These are phyloP conservation scores for Trametes hirsuta DNA, from an alignment of 1,284 basidiomycete species.

Conservation along the genomic window DNA sequence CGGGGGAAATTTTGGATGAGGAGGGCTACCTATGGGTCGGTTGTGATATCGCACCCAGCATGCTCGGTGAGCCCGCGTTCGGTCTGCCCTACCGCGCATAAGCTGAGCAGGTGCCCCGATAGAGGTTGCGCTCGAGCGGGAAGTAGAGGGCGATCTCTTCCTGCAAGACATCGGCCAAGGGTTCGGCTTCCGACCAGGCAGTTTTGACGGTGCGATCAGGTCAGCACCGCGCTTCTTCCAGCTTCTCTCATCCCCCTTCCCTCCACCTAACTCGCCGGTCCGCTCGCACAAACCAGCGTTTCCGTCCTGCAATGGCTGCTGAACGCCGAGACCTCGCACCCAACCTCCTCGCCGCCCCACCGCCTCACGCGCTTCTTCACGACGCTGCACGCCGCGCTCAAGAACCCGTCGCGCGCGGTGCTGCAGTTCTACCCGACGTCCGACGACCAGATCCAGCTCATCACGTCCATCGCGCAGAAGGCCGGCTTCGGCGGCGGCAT, in stretches of 20 bases:
- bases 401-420: constrained; percentile 91
- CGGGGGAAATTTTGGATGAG: constrained; percentile 95
- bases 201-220: constrained; percentile 99
- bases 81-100: not conserved
- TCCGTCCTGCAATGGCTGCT: constrained; percentile 99
- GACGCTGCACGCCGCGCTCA: constrained; percentile 90
- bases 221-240: constrained; percentile 35
- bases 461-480: constrained; percentile 90
- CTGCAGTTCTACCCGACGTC: constrained; percentile 96
- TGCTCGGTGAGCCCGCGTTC: constrained; percentile 77
- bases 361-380: constrained; percentile 95
- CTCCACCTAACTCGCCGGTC: not conserved
- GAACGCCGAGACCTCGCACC: constrained; percentile 93
- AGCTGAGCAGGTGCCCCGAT: not conserved
- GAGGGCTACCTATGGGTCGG: constrained; percentile 95
- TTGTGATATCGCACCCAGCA: constrained; percentile 94
- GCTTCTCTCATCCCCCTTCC: not conserved
- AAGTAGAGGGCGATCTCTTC: constrained; percentile 93
- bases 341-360: constrained; percentile 90
- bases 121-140: constrained; percentile 94
- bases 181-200: constrained; percentile 93
- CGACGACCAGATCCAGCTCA: constrained; percentile 95
- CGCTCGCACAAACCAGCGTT: constrained; percentile 59
- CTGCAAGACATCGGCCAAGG: constrained; percentile 94
- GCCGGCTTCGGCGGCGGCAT: constrained; percentile 98